Evolutionary conservation across 768 basidiomycete genomes (phyloP).

Genomic region (Suillus americanus): DNA sequence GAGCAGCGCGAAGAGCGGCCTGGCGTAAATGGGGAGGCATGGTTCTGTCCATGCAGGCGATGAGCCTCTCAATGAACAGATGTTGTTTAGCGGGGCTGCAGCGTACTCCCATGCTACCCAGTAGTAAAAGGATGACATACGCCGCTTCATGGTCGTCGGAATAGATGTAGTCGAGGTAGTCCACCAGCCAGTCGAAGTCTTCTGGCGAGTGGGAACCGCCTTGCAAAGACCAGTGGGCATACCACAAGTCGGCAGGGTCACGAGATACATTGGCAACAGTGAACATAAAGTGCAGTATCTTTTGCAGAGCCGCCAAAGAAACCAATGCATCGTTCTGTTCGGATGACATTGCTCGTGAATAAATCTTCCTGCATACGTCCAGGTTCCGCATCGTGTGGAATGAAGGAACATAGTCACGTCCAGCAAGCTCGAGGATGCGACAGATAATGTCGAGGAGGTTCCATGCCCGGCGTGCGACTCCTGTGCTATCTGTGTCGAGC

Average conservation of each 20-base stretch:
- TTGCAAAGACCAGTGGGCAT: neutral
- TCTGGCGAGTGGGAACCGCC: neutral
- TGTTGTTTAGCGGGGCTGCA: neutral
- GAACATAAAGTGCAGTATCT: neutral
- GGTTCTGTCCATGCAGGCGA: neutral
- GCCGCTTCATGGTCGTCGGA: neutral
- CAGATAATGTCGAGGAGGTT: neutral
- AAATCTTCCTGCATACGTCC: neutral
- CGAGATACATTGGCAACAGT: neutral
- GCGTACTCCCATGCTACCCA: neutral
- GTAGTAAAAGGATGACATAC: neutral
- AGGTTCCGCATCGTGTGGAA: neutral
- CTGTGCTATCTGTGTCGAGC: neutral
- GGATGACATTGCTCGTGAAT: neutral
- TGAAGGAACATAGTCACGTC: fast-evolving
- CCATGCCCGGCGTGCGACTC: neutral
- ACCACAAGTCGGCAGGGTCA: neutral
- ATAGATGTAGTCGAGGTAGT: neutral
- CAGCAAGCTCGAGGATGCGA: neutral
- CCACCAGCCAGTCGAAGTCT: neutral
- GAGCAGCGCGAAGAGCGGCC: neutral
- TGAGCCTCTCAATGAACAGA: neutral
- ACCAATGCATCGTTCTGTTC: neutral
- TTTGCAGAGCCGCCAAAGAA: neutral
- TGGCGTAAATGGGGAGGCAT: neutral